Evolutionary conservation across 2,329 filamentous ascomycete species (phyloP), one percentile per base, ranked within the genome.

Genomic region (Penicillium sumatraense): DNA sequence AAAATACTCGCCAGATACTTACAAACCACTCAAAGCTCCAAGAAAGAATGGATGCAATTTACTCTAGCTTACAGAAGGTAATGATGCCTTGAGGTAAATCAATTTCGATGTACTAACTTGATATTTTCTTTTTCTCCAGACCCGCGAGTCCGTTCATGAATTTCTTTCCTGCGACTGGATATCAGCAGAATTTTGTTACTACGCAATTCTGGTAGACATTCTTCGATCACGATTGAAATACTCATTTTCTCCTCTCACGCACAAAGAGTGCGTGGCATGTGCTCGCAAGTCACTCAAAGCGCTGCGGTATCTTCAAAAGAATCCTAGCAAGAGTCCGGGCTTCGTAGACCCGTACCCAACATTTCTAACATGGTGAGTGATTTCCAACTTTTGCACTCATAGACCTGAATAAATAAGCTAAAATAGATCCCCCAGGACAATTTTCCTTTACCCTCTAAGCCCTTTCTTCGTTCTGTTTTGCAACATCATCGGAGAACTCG

Each of bases 391-490:
- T 18, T 16, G 10, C n/a, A 16, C 10, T 11, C 2, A 4, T 7
- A 27, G 20, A 2, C 13, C 16, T 14, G 3, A 11, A 16, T 40
- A 18, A 13, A 5, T 18, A 26, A 16, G n/a, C 26, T 46, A 46
- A 46, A 9, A 13, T 3, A n/a, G 5, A n/a, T n/a, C n/a, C n/a
- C 3, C 7, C 14, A 62, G 60, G 60, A 60, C 60, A 41, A 38
- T 62, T 10, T 46, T 65, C 6, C 31, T 65, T 26, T 67, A 65
- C 29, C 64, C 64, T 1, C 41, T 60, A 2, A 64, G 57, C 40
- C 63, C 64, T 3, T 67, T 65, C 33, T 67, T 65, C 35, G 64
- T 67, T 26, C 55, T 67, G 4, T 64, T 66, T 36, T 67, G 64
- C 56, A 65, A 65, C 46, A 59, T 67, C 18, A 64, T 67, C 44